Evolutionary conservation across 768 basidiomycete genomes (phyloP), one percentile per base, ranked within the genome.

Genomic region (Lactarius hengduanensis): DNA sequence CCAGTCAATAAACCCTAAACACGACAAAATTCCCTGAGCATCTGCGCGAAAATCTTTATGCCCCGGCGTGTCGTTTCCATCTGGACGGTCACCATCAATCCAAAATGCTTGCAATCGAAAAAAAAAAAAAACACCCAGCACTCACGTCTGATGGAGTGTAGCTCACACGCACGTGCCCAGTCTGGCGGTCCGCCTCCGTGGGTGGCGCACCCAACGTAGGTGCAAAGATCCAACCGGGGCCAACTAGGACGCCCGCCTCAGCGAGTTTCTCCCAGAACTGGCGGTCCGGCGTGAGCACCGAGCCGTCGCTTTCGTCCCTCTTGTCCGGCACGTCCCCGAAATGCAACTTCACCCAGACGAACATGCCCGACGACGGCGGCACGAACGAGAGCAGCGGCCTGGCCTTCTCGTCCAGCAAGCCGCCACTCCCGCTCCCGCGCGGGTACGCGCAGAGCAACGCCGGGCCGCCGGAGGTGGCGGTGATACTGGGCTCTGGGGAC

Each of bases 331-430:
- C 84, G 61, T 80, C 75, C 26, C 84, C 80, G 47, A 92, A 80
- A 76, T 91, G 82, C 34, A 93, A 73, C 70, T 81, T 81, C 72
- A 86, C 86, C 87, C 87, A 90, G 38, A 88, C 69, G 76, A 92
- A 94, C 92, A 94, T 95, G 8, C 92, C 92, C 26, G 88, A 82
- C 1, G 83, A 82, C 0, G 92, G 91, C 11, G 91, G 88, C 2
- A 90, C 83, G 72, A 92, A 88, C 57, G 84, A 86, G 68, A 92
- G 83, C 66, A 88, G 72, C 26, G 80, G 73, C 13, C 74, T 57
- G 34, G 34, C 34, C 28, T 67, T 69, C 77, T 84, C 85, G 75
- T 85, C 34, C 34, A 34, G 34, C 9, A 34, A 34, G 34, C 34
- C 1, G 34, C 32, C 32, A 34, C 32, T 34, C 32, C 32, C 32